Conservation (phyloP, 345 rosid species). For the Brassica incana region DNA sequence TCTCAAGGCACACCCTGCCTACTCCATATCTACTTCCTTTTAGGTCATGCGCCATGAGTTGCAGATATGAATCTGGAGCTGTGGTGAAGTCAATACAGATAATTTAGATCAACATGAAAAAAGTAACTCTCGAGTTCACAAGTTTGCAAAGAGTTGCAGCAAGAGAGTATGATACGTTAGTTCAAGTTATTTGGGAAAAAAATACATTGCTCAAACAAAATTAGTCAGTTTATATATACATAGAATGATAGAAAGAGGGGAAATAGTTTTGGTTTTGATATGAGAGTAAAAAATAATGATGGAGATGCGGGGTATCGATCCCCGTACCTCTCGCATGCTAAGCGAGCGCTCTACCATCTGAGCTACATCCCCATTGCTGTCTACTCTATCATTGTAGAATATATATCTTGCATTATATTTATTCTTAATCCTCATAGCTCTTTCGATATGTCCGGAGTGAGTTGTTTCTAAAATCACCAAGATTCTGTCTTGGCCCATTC, state of each 20-base stretch:
- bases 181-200: background rate
- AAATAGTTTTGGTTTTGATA: background rate
- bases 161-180: background rate
- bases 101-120: background rate
- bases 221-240: background rate
- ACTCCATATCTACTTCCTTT: background rate
- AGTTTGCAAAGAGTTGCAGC: background rate
- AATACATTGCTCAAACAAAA: background rate
- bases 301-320: slow-evolving; percentile 90
- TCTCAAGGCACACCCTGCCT: background rate
- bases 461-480: background rate
- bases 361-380: slow-evolving; percentile 36
- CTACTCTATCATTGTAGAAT: no score
- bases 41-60: background rate
- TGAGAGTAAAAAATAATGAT: background rate
- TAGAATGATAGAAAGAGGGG: background rate
- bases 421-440: background rate
- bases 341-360: slow-evolving; percentile 65
- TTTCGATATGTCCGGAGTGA: background rate
- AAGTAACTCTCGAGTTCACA: background rate
- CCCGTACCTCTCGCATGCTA: slow-evolving; percentile 92
- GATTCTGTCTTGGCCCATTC: slow-evolving; percentile 5
- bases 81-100: background rate
- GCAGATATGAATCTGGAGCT: background rate
- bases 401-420: no score